Conservation (phyloP, 2,329 filamentous ascomycete genomes). For the Colletotrichum sp. region DNA sequence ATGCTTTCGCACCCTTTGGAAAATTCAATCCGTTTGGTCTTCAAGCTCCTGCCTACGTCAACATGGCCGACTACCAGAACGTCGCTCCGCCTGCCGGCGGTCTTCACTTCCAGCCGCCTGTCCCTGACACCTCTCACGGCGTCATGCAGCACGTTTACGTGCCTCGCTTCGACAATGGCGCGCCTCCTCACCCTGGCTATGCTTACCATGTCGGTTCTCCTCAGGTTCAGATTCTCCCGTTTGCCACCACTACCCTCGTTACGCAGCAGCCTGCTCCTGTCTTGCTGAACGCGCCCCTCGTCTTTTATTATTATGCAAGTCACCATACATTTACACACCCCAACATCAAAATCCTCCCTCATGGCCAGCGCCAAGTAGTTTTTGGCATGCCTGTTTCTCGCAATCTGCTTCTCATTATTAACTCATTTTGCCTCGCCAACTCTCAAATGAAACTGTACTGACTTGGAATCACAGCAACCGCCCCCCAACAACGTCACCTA, state of each 20-base stretch:
- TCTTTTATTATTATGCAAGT: slow-evolving; percentile 45
- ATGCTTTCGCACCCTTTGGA: slow-evolving; percentile 9
- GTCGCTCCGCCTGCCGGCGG: slow-evolving; percentile 44
- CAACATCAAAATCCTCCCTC: neutral
- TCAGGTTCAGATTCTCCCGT: slow-evolving; percentile 30
- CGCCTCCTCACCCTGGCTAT: slow-evolving; percentile 20
- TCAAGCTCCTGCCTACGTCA: slow-evolving; percentile 20
- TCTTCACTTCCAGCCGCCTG: slow-evolving; percentile 61
- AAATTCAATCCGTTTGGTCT: slow-evolving; percentile 13
- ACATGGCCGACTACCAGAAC: slow-evolving; percentile 47
- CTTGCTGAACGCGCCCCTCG: neutral
- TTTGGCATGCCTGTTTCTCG: neutral
- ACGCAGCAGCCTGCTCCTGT: neutral
- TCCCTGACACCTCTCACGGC: slow-evolving; percentile 61
- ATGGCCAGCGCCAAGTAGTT: neutral
- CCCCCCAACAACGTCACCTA: slow-evolving; percentile 28
- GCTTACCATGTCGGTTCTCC: slow-evolving; percentile 36
- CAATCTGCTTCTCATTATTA: neutral
- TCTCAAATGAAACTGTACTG: slow-evolving; percentile 8
- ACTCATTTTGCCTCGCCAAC: neutral
- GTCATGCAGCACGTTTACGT: slow-evolving; percentile 59
- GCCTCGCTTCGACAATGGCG: slow-evolving; percentile 52
- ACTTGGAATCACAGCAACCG: slow-evolving; percentile 28
- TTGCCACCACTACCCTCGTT: neutral
- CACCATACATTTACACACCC: neutral